A percentile compares a stretch with the other conserved stretches of the same genome.
These are phyloP conservation scores for Penicillium diatomitis DNA, from an alignment of 495 filamentous ascomycete genomes.

Conservation along the genomic window DNA sequence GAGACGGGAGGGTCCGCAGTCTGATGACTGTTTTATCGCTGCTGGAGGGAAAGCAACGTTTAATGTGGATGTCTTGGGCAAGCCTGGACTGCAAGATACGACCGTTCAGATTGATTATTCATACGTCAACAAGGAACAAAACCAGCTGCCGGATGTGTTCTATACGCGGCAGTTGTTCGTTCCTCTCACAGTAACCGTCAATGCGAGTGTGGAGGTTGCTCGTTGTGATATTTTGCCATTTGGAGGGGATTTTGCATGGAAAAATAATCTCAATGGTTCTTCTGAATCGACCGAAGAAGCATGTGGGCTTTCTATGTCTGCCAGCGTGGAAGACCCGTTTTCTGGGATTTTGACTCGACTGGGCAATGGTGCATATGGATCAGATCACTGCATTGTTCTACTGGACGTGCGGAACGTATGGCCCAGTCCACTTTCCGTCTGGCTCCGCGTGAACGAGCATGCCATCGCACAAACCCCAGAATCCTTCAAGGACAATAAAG, in stretches of 20 bases:
- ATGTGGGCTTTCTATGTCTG: conserved; percentile 8
- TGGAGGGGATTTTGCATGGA: conserved; percentile 45
- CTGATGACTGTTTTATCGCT: conserved; percentile 46
- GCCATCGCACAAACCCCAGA: conserved; percentile 2
- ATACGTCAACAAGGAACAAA: conserved; percentile 51
- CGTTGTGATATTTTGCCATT: conserved; percentile 74
- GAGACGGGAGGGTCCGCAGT: conserved; percentile 42
- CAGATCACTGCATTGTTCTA: conserved; percentile 68
- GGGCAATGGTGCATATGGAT: conserved; percentile 30
- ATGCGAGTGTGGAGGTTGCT: conserved; percentile 73
- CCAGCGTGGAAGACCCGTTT: conserved; percentile 23
- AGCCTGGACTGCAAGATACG: conserved; percentile 73
- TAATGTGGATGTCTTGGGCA: conserved; percentile 76
- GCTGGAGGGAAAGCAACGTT: conserved; percentile 64
- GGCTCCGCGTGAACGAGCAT: conserved; percentile 41
- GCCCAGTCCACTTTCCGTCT: conserved; percentile 60
- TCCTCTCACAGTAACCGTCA: conserved; percentile 81
- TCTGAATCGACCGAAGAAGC: conserved; percentile 2
- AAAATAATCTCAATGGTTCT: conserved; percentile 23
- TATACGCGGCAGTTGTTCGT: conserved; percentile 78
- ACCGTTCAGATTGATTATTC: conserved; percentile 80
- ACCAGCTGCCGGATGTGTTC: conserved; percentile 60
- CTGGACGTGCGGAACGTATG: conserved; percentile 84
- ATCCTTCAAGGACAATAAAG: conserved; percentile 4
- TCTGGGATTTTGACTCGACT: conserved; percentile 34